Evolutionary conservation across 2,329 filamentous ascomycete species (phyloP), one percentile per base, ranked within the genome.

Genomic region (Colletotrichum sansevieriae): DNA sequence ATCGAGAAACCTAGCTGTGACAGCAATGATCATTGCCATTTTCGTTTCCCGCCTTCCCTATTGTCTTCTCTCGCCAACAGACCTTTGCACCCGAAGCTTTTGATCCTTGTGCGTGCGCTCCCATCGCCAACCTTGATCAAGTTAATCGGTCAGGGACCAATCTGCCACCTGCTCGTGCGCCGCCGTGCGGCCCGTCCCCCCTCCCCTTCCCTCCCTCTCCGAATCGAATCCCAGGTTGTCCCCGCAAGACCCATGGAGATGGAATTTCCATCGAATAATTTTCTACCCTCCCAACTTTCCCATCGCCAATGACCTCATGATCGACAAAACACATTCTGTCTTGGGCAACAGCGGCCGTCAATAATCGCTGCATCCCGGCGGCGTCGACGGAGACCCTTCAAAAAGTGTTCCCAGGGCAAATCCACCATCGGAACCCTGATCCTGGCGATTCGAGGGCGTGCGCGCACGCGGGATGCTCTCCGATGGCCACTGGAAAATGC

Each of bases 251-350:
- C 62, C 65, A 65, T 62, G 62, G 41, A 52, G 33, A 51, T 60
- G 55, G 47, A 68, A 65, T 55, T 20, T 35, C 43, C 55, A 59
- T 60, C 63, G 63, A 63, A 70, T 46, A 70, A 20, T 57, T 67
- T 67, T 39, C 57, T 58, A 20, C 43, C 57, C 52, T 63, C 29
- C 47, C 51, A 59, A 49, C 44, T n/a, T n/a, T 54, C 29, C n/a
- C 49, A 58, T 58, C 44, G n/a, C 49, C 46, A 56, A 70, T 70
- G 68, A 70, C 65, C 65, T 70, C 68, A 70, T 70, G 65, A 70
- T 70, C 65, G 65, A 47, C 68, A 46, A 13, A 20, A 39, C 54
- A 55, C 20, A 33, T 41, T 3, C 68, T 60, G 12, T 52, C 37
- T 60, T 61, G 39, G 68, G 68, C 54, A 68, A 46, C 20, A n/a